Evolutionary conservation across 768 basidiomycete genomes (phyloP).

Genomic region (Pisolithus albus): DNA sequence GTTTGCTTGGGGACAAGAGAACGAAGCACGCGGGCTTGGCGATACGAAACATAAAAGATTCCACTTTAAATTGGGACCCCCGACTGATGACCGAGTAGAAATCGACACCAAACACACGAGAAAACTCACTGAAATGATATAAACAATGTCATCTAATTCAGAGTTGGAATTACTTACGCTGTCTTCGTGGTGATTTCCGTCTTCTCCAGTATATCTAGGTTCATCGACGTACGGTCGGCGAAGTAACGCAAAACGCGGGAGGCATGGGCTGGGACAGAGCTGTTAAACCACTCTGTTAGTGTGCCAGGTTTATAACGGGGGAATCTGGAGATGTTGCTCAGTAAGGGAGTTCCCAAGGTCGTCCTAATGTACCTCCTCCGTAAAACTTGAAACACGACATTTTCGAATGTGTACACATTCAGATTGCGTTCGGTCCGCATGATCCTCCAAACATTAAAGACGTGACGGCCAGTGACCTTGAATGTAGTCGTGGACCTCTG

Average conservation of each 20-base stretch:
- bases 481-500: conserved; percentile 72
- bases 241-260: conserved; percentile 57
- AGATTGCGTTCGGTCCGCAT: conserved; percentile 81
- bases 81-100: conserved; percentile 92
- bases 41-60: conserved; percentile 97
- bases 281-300: conserved; percentile 64
- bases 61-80: conserved; percentile 98
- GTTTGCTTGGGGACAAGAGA: conserved; percentile 81
- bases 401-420: conserved; percentile 82
- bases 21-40: conserved; percentile 94
- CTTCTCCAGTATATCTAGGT: conserved; percentile 74
- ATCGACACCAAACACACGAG: conserved; percentile 94
- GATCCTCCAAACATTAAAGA: conserved; percentile 88
- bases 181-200: conserved; percentile 83
- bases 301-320: conserved; percentile 64
- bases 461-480: conserved; percentile 80
- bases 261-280: conserved; percentile 48
- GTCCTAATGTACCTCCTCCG: conserved; percentile 48
- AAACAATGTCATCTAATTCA: neutral
- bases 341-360: neutral
- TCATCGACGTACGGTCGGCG: conserved; percentile 54
- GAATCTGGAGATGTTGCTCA: conserved; percentile 39
- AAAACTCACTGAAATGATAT: conserved; percentile 68
- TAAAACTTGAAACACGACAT: conserved; percentile 77
- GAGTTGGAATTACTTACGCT: conserved; percentile 45